Evolutionary conservation across 164 flowering plant genomes (phyloP).

Genomic region (Stephania cephalantha): DNA sequence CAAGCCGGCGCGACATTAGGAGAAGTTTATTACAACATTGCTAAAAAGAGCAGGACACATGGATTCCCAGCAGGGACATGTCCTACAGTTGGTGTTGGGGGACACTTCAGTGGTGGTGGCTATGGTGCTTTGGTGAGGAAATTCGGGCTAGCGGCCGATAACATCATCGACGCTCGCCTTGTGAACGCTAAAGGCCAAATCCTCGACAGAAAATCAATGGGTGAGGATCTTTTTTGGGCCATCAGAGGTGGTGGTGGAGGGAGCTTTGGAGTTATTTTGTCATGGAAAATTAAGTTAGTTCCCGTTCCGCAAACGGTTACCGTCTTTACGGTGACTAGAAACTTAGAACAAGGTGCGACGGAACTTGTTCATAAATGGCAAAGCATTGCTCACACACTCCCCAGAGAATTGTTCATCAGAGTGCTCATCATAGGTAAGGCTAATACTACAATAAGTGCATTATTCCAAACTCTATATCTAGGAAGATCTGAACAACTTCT

Average conservation of each 20-base stretch:
- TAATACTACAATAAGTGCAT: not conserved
- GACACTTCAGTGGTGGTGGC: slow-evolving; percentile 6
- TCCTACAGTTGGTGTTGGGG: slow-evolving; percentile 10
- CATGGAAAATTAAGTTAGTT: slow-evolving; percentile 8
- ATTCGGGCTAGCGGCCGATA: not conserved
- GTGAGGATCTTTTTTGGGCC: slow-evolving; percentile 9
- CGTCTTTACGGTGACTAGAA: not conserved
- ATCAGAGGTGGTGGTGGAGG: slow-evolving; percentile 13
- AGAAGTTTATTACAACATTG: slow-evolving; percentile 6
- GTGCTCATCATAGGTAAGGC: not conserved
- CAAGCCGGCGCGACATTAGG: not conserved
- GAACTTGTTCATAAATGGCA: slow-evolving; percentile 7
- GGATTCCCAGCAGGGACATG: slow-evolving; percentile 6
- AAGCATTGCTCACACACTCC: slow-evolving; percentile 3
- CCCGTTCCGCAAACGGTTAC: slow-evolving; percentile 11
- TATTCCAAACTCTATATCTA: slow-evolving; percentile 1
- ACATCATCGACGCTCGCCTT: slow-evolving; percentile 4
- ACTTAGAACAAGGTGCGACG: slow-evolving; percentile 8
- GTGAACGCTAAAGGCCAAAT: slow-evolving; percentile 1
- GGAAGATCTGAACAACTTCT: not conserved
- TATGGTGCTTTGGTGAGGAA: slow-evolving; percentile 8
- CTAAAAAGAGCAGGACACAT: slow-evolving; percentile 1
- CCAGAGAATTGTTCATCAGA: slow-evolving; percentile 5
- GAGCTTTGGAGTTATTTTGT: slow-evolving; percentile 6
- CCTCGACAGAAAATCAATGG: slow-evolving; percentile 2